Evolutionary conservation across 2,329 filamentous ascomycete species (phyloP).

Genomic region (Epichloe sibirici): DNA sequence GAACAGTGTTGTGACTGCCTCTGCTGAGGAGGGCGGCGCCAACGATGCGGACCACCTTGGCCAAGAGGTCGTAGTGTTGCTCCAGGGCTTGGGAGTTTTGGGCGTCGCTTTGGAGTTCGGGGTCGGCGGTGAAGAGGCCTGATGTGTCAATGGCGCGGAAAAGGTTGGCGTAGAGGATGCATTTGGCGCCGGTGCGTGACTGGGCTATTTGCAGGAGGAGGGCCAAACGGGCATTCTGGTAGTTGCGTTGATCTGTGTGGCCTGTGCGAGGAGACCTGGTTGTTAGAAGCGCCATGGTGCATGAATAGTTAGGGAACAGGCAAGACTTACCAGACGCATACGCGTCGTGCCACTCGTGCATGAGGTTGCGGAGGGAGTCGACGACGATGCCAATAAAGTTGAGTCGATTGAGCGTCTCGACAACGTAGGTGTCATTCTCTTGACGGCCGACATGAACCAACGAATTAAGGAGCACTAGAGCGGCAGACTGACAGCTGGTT

Average conservation of each 20-base stretch:
- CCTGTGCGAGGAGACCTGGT: slow-evolving; percentile 17
- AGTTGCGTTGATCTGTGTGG: slow-evolving; percentile 33
- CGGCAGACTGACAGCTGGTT: slow-evolving; percentile 69
- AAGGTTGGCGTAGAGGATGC: slow-evolving; percentile 79
- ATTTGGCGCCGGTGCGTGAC: slow-evolving; percentile 69
- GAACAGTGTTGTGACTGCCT: slow-evolving; percentile 70
- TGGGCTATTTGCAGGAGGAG: slow-evolving; percentile 77
- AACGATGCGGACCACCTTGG: slow-evolving; percentile 69
- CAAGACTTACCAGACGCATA: slow-evolving; percentile 37
- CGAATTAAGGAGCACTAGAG: slow-evolving; percentile 70
- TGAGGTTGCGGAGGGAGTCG: slow-evolving; percentile 70
- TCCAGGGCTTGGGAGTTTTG: slow-evolving; percentile 58
- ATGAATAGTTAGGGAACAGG: neutral
- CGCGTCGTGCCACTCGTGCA: slow-evolving; percentile 55
- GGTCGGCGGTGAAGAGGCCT: slow-evolving; percentile 78
- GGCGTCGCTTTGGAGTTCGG: slow-evolving; percentile 75
- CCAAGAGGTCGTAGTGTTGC: slow-evolving; percentile 74
- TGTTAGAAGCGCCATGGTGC: no score
- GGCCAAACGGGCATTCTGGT: slow-evolving; percentile 60
- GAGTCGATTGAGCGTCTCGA: slow-evolving; percentile 68
- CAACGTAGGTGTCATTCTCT: slow-evolving; percentile 60
- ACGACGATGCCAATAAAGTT: slow-evolving; percentile 89
- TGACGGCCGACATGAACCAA: slow-evolving; percentile 62
- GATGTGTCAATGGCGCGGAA: slow-evolving; percentile 73
- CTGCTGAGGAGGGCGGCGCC: slow-evolving; percentile 70